Evolutionary conservation across 2,329 filamentous ascomycete genomes (phyloP).

Genomic region (Davidsoniella neocaledoniae): DNA sequence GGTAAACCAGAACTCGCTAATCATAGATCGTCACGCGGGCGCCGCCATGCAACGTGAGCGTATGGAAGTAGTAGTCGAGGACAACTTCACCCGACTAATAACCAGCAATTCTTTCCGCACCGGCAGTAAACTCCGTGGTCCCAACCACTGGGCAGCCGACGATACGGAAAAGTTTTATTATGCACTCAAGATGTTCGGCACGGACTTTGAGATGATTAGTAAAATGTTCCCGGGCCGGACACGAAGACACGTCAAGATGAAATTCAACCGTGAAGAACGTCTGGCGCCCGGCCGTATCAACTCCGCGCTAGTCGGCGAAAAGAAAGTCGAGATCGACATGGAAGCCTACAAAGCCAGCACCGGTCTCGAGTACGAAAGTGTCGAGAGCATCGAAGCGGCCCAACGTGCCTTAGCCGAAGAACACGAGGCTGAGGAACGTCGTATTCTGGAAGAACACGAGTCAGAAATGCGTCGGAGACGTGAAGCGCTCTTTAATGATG

Average conservation of each 20-base stretch:
- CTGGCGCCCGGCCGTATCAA: slow-evolving; percentile 47
- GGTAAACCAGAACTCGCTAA: slow-evolving; percentile 48
- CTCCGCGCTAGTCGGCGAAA: slow-evolving; percentile 42
- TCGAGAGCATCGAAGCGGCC: slow-evolving; percentile 39
- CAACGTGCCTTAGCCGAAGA: slow-evolving; percentile 29
- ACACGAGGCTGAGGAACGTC: slow-evolving; percentile 28
- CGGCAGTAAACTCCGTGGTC: slow-evolving; percentile 42
- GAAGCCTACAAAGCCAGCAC: slow-evolving; percentile 42
- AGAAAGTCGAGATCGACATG: slow-evolving; percentile 40
- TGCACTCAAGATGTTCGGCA: slow-evolving; percentile 59
- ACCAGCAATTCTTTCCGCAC: slow-evolving; percentile 51
- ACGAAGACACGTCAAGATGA: slow-evolving; percentile 60
- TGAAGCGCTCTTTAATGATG: slow-evolving; percentile 32
- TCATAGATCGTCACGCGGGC: slow-evolving; percentile 51
- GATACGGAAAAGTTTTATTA: slow-evolving; percentile 64
- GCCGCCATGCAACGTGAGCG: slow-evolving; percentile 35
- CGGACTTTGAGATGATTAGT: slow-evolving; percentile 66
- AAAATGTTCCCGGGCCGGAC: slow-evolving; percentile 58
- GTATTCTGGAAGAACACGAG: slow-evolving; percentile 28
- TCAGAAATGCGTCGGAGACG: slow-evolving; percentile 31
- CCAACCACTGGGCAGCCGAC: slow-evolving; percentile 52
- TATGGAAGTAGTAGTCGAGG: slow-evolving; percentile 53
- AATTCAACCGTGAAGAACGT: slow-evolving; percentile 67
- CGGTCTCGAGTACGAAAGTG: slow-evolving; percentile 35
- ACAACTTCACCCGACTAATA: slow-evolving; percentile 57